A percentile compares a stretch with the other conserved stretches of the same genome.
These are phyloP conservation scores for Cryptococcus sp. DNA, from an alignment of 1,284 basidiomycete genomes.

Conservation along the genomic window DNA sequence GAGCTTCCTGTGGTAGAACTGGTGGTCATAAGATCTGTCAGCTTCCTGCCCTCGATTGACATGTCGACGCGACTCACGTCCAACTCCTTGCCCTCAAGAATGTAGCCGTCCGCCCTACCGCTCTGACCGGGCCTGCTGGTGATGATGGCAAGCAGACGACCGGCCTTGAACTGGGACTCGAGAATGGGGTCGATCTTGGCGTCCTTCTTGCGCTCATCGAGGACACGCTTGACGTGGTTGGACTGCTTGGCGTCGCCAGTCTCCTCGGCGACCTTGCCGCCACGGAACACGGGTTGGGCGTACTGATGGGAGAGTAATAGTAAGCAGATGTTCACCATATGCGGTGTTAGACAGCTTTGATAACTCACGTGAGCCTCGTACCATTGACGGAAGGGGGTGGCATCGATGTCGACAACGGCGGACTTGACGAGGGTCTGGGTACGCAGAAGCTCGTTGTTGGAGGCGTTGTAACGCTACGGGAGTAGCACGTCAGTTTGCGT, in stretches of 20 bases:
- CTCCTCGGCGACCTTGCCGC: slow-evolving; percentile 62
- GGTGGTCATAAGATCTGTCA: slow-evolving; percentile 2
- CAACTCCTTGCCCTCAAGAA: slow-evolving; percentile 94
- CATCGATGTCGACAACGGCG: slow-evolving; percentile 92
- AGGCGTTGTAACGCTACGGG: slow-evolving; percentile 86
- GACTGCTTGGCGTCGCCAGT: slow-evolving; percentile 75
- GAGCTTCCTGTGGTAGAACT: slow-evolving; percentile 92
- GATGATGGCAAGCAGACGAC: slow-evolving; percentile 71
- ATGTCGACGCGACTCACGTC: slow-evolving; percentile 66
- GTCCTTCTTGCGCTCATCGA: slow-evolving; percentile 88
- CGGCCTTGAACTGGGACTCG: slow-evolving; percentile 59
- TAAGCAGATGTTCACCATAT: background rate
- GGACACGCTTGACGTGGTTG: slow-evolving; percentile 78
- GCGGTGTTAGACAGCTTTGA: background rate
- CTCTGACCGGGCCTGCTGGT: slow-evolving; percentile 91
- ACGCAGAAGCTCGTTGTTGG: slow-evolving; percentile 97
- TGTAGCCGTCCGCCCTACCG: slow-evolving; percentile 90
- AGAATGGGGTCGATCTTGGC: slow-evolving; percentile 86
- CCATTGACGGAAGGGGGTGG: slow-evolving; percentile 97
- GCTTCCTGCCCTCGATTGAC: background rate
- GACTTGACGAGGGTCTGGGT: slow-evolving; percentile 97
- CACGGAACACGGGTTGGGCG: slow-evolving; percentile 83
- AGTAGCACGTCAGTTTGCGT: slow-evolving; percentile 4
- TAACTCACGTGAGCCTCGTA: slow-evolving; percentile 87
- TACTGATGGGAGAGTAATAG: slow-evolving; percentile 61